These are phyloP conservation scores for Sedum album DNA, from an alignment of 164 flowering plant species.

Conservation along the genomic window DNA sequence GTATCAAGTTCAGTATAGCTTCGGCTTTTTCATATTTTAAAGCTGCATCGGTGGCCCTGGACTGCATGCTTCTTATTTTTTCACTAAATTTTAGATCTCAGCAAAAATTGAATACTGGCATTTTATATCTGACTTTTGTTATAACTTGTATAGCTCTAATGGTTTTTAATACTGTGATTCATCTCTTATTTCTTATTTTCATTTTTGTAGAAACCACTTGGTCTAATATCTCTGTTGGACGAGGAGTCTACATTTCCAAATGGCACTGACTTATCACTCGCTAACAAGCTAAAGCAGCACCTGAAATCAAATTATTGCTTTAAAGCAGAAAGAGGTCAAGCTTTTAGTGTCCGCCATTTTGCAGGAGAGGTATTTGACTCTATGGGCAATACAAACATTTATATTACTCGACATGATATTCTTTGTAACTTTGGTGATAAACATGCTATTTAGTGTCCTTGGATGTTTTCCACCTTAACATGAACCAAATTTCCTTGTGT, in stretches of 20 bases:
- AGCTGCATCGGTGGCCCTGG: neutral
- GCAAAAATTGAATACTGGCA: too few species aligned
- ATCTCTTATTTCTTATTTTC: neutral
- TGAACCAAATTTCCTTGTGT: conserved; percentile 9
- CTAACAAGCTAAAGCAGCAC: conserved; percentile 93
- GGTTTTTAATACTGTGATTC: neutral
- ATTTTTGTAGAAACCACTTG: conserved; percentile 83
- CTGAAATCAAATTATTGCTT: conserved; percentile 70
- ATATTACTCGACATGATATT: neutral
- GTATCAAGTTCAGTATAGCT: too few species aligned
- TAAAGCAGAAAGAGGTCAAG: conserved; percentile 76
- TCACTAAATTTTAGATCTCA: neutral
- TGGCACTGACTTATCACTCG: conserved; percentile 90
- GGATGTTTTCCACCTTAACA: neutral
- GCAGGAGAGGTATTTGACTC: conserved; percentile 81
- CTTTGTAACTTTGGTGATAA: neutral
- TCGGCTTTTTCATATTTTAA: neutral
- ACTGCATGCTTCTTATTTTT: neutral
- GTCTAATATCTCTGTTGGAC: conserved; percentile 81
- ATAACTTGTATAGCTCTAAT: too few species aligned
- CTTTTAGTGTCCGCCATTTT: conserved; percentile 76
- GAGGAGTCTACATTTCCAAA: conserved; percentile 99
- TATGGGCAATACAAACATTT: neutral
- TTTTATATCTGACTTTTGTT: too few species aligned
- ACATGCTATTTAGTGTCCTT: neutral